Base-by-base conservation (phyloP, 1,139 yeast species). In the Yarrowia galli region DNA sequence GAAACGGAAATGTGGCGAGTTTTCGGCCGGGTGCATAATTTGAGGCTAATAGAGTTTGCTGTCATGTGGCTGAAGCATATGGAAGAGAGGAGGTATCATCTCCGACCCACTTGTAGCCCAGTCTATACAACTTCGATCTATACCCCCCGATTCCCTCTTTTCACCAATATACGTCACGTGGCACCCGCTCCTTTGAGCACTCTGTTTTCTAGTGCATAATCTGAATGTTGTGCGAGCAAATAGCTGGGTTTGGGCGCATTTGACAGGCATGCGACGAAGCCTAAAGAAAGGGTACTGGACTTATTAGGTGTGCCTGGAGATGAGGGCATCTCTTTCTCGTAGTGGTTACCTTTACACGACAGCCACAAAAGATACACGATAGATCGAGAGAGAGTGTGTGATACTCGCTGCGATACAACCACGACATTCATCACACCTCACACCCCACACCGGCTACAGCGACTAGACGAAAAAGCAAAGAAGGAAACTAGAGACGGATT, bases 181-280 rank as follows among this genome's bases (percentile, higher is more conserved):
- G 12, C n/a, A 8, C 13, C 3, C 12, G 3, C 13, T 25, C 10
- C 28, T 6, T 16, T 10, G 6, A 3, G 16, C 3, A 16, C 51
- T 1, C 36, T 16, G 3, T 20, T 7, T 6, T 20, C 16, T 10
- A 12, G 22, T 58, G 64, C 64, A 58, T 58, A 43, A 58, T 58
- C 64, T 58, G 38, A 23, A 25, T 20, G 38, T 32, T 58, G 64
- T 43, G 61, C 64, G 64, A 58, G 64, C 64, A 58, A 58, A 42
- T 58, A 58, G 40, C 51, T 43, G 64, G 51, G 64, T 58, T 58
- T 43, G 51, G 40, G 51, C 16, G 64, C 64, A 32, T 58, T 40
- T 2, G 2, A 12, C 18, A 56, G 28, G 64, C 22, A 20, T 9
- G 42, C 5, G 3, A 10, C 20, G 20, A 20, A 56, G 40, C 12